These are phyloP conservation scores for Penicillium freii DNA, from an alignment of 2,329 filamentous ascomycete species.

Conservation along the genomic window DNA sequence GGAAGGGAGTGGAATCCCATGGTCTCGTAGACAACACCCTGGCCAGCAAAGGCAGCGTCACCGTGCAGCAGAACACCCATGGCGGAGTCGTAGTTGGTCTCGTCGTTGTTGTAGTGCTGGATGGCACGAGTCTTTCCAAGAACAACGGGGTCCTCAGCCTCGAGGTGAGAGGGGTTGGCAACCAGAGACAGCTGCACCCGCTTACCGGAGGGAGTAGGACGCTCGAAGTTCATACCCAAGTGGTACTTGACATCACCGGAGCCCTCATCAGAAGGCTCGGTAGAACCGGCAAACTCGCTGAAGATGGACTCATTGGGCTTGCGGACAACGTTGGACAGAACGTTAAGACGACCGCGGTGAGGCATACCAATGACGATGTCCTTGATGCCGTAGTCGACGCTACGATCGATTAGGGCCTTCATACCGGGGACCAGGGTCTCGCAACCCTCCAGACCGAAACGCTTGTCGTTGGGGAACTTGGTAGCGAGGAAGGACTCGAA, in stretches of 20 bases:
- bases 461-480: slow-evolving; percentile 99
- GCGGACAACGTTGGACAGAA: slow-evolving; percentile 95
- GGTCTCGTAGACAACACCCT: slow-evolving; percentile 97
- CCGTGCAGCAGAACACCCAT: slow-evolving; percentile 97
- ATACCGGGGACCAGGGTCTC: slow-evolving; percentile 97
- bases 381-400: slow-evolving; percentile 97
- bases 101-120: slow-evolving; percentile 98
- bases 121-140: slow-evolving; percentile 97
- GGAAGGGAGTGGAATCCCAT: slow-evolving; percentile 96
- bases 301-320: slow-evolving; percentile 99
- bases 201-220: slow-evolving; percentile 95
- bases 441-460: slow-evolving; percentile 96
- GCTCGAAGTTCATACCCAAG: slow-evolving; percentile 99
- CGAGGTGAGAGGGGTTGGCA: slow-evolving; percentile 95
- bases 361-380: slow-evolving; percentile 99
- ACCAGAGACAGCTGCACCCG: slow-evolving; percentile 98
- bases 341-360: slow-evolving; percentile 95
- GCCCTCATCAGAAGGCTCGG: slow-evolving; percentile 87
- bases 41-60: slow-evolving; percentile 93
- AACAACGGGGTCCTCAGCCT: slow-evolving; percentile 97
- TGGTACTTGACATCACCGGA: slow-evolving; percentile 99
- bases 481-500: slow-evolving; percentile 94
- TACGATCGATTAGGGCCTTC: slow-evolving; percentile 98
- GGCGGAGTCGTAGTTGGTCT: slow-evolving; percentile 80
- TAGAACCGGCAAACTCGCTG: slow-evolving; percentile 89